Percentiles rank a stretch among this genome's conserved stretches.
Evolutionary conservation across 441 rosid genomes (phyloP).

Genomic region (California macrophylla): DNA sequence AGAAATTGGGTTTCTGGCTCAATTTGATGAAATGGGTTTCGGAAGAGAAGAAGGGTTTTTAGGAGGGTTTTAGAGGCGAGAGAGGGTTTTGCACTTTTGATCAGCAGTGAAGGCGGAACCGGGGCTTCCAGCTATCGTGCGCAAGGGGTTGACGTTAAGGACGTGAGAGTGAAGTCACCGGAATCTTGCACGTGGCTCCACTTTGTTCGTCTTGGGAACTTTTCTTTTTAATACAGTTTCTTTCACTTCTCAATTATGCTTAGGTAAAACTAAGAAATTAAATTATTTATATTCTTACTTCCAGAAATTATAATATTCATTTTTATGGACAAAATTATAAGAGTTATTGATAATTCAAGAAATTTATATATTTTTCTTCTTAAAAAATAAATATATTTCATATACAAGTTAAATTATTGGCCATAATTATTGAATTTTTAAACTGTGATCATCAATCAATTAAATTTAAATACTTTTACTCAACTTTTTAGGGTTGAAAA

Average conservation of each 20-base stretch:
- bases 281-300: too few species aligned
- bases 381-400: too few species aligned
- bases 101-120: not conserved
- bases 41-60: slow-evolving; percentile 17
- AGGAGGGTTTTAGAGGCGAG: slow-evolving; percentile 22
- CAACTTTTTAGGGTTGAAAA: too few species aligned
- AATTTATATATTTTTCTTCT: too few species aligned
- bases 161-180: not conserved
- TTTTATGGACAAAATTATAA: too few species aligned
- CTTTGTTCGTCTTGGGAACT: not conserved
- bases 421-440: too few species aligned
- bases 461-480: too few species aligned
- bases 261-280: not conserved
- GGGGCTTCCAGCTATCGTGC: not conserved
- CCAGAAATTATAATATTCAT: too few species aligned
- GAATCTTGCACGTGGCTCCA: not conserved
- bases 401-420: too few species aligned
- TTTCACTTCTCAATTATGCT: not conserved
- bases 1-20: not conserved
- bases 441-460: too few species aligned
- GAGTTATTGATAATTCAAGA: too few species aligned
- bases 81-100: not conserved
- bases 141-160: not conserved
- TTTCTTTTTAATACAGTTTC: not conserved
- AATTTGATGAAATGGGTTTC: not conserved